These are phyloP conservation scores for Gentiana macrophylla DNA, from an alignment of 257 asterid genomes.

Conservation along the genomic window DNA sequence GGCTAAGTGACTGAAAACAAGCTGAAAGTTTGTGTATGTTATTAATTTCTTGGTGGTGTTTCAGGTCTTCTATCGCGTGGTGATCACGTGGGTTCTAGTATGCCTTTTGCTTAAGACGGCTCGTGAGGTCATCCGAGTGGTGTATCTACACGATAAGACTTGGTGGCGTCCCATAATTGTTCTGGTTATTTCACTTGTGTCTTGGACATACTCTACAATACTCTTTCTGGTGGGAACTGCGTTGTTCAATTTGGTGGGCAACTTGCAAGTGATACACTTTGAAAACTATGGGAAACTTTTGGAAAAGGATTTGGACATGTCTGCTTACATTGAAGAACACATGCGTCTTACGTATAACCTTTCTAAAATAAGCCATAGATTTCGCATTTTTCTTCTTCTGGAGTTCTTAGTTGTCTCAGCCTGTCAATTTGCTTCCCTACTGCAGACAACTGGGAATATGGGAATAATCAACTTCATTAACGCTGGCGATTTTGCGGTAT, in stretches of 20 bases:
- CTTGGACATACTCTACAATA: slow-evolving; percentile 65
- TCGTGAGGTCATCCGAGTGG: slow-evolving; percentile 50
- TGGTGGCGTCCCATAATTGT: slow-evolving; percentile 39
- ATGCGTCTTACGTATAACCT: slow-evolving; percentile 45
- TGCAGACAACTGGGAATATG: slow-evolving; percentile 64
- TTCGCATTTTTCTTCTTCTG: slow-evolving; percentile 62
- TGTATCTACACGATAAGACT: slow-evolving; percentile 39
- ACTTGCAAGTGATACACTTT: slow-evolving; percentile 66
- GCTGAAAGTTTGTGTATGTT: slow-evolving; percentile 7
- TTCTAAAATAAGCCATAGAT: slow-evolving; percentile 83
- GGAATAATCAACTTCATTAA: slow-evolving; percentile 57
- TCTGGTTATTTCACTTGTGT: slow-evolving; percentile 36
- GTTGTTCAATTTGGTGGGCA: slow-evolving; percentile 61
- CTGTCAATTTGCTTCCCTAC: slow-evolving; percentile 51
- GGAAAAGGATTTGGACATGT: slow-evolving; percentile 66
- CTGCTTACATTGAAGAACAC: slow-evolving; percentile 71
- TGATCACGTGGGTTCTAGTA: slow-evolving; percentile 49
- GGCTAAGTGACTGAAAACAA: background rate
- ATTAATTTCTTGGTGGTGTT: slow-evolving; percentile 9
- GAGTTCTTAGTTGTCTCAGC: slow-evolving; percentile 61
- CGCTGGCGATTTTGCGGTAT: slow-evolving; percentile 77
- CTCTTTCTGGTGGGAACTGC: slow-evolving; percentile 66
- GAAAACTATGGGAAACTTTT: slow-evolving; percentile 64
- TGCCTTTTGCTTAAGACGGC: slow-evolving; percentile 53
- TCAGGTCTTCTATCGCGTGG: slow-evolving; percentile 52